phyloP scores from a whole-genome alignment of 768 basidiomycete genomes.

The Tylopilus plumbeoviolaceoides region DNA sequence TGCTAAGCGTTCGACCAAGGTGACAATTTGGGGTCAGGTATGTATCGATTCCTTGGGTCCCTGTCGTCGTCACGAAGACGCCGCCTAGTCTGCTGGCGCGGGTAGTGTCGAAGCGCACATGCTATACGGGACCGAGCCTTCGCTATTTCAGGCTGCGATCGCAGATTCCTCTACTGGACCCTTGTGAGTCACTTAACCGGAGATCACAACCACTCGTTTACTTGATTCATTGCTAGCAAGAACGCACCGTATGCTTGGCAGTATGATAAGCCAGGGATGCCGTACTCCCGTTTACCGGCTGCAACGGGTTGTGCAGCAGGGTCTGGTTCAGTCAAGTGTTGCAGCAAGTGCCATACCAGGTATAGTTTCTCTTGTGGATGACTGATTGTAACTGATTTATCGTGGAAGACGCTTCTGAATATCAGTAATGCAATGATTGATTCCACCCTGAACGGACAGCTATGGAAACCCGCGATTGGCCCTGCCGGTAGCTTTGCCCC shows the following conservation, averaged over 20 bases:
- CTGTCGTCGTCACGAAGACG: background rate
- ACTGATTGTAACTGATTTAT: background rate
- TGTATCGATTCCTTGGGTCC: background rate
- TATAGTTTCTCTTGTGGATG: background rate
- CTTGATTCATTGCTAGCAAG: conserved; percentile 37
- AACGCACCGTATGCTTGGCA: conserved; percentile 42
- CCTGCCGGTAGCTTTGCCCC: conserved; percentile 47
- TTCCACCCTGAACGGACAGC: conserved; percentile 44
- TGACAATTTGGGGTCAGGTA: conserved; percentile 22
- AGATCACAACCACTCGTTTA: background rate
- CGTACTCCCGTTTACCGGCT: conserved; percentile 43
- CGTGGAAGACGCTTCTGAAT: conserved; percentile 42
- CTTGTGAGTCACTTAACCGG: conserved; percentile 10
- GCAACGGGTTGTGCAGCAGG: conserved; percentile 45
- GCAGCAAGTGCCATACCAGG: conserved; percentile 18
- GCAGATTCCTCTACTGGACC: conserved; percentile 19
- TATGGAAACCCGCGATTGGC: conserved; percentile 57
- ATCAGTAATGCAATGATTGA: conserved; percentile 45
- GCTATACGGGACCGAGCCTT: conserved; percentile 2
- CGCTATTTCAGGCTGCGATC: conserved; percentile 15
- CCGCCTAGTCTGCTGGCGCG: conserved; percentile 14
- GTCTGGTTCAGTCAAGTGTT: conserved; percentile 40
- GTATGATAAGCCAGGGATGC: conserved; percentile 49
- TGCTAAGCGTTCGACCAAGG: conserved; percentile 2
- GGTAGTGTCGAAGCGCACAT: conserved; percentile 15